Conservation (phyloP, 164 flowering plant genomes). For the Berberis thunbergii region DNA sequence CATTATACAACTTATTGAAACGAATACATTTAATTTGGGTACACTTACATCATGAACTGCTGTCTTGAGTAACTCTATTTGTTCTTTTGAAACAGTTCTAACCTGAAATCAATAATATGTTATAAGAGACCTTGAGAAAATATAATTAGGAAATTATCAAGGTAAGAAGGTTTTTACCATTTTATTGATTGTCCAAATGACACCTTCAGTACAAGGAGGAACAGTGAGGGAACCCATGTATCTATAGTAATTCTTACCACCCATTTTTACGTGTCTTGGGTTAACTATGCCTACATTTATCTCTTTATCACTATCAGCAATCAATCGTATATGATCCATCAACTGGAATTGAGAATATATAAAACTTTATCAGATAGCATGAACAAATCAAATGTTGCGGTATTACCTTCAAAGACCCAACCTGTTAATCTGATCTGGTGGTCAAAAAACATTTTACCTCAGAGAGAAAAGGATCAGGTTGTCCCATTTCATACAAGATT, state of each 20-base stretch:
- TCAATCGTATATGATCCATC: slow-evolving; percentile 12
- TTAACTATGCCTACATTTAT: slow-evolving; percentile 21
- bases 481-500: slow-evolving; percentile 42
- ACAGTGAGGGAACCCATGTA: slow-evolving; percentile 33
- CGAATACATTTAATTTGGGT: not conserved
- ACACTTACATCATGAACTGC: slow-evolving; percentile 52
- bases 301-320: slow-evolving; percentile 10
- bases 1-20: not conserved
- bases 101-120: slow-evolving; percentile 20
- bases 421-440: not conserved
- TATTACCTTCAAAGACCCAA: no score
- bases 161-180: slow-evolving; percentile 22
- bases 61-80: slow-evolving; percentile 29
- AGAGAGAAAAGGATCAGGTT: slow-evolving; percentile 39
- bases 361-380: not conserved
- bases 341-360: slow-evolving; percentile 13
- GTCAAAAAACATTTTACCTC: slow-evolving; percentile 21
- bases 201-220: slow-evolving; percentile 47
- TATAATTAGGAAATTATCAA: not conserved
- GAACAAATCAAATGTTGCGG: no score
- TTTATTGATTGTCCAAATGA: slow-evolving; percentile 40
- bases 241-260: slow-evolving; percentile 31
- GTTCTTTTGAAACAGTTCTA: slow-evolving; percentile 37
- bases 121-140: not conserved
- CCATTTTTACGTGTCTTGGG: slow-evolving; percentile 22